Base-by-base conservation (phyloP, 345 rosid species). In the Salix viminalis region DNA sequence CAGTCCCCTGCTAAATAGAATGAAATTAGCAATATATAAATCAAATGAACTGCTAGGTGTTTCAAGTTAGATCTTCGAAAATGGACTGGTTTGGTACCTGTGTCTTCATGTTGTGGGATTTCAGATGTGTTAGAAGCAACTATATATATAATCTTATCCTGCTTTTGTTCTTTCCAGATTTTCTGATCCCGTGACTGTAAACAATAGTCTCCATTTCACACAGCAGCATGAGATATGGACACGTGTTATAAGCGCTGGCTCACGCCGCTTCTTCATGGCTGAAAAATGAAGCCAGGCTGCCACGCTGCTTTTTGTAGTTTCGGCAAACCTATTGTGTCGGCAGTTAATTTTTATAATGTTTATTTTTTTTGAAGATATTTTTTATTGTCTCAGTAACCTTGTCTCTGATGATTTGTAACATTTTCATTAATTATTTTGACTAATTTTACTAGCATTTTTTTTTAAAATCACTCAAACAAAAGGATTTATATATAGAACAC, bases 1-100 rank as follows among this genome's bases (percentile, higher is more conserved):
- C 86, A 12, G 54, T 79, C 67, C 67, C 85, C 85, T 87, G 72
- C 66, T 2, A 61, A 48, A 48, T 11, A 64, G 23, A 70, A 23
- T 44, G 2, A 30, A 30, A 34, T 14, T 1, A 79, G 10, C 15
- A 8, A 28, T 46, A 46, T 46, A 12, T 46, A 46, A 46, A 15
- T 1, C 18, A 13, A 69, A 23, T 39, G 10, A 50, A 16, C 37
- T 5, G 46, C 34, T 32, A 0, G 1, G 2, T 30, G n/a, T 7
- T 10, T 1, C 2, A 23, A 21, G 6, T 2, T 24, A 1, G 30
- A 58, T 58, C 34, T 21, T 18, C 11, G 16, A 62, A 44, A 68
- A 21, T 21, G 24, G 24, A 50, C 15, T 54, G 5, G 2, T 56
- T 74, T 7, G 44, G 16, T 79, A 79, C 82, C 75, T 69, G 61